Evolutionary conservation across 2,329 filamentous ascomycete genomes (phyloP).

Genomic region (Aspergillus felis): DNA sequence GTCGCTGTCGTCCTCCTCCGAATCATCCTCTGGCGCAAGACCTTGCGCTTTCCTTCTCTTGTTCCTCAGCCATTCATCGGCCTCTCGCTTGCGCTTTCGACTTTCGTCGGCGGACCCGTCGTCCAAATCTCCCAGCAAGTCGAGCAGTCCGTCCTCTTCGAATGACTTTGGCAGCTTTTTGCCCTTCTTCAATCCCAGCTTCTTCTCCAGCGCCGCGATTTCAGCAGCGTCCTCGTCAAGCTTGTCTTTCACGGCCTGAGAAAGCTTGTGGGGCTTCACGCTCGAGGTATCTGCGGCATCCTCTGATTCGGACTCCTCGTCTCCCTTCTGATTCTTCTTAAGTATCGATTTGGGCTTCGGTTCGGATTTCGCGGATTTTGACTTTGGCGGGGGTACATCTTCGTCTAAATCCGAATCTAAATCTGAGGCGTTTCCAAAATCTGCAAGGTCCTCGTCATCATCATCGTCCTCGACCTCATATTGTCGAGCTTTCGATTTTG

Average conservation of each 20-base stretch:
- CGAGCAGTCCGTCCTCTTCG: conserved; percentile 76
- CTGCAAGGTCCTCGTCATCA: conserved; percentile 27
- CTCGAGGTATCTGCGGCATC: conserved; percentile 21
- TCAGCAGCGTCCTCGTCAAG: conserved; percentile 81
- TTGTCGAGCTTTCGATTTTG: conserved; percentile 13
- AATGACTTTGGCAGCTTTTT: conserved; percentile 71
- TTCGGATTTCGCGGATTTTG: conserved; percentile 20
- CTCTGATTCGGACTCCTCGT: conserved; percentile 26
- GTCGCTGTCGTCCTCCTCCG: conserved; percentile 25
- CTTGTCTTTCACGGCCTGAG: conserved; percentile 53
- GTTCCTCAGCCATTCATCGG: conserved; percentile 55
- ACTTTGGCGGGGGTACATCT: conserved; percentile 17
- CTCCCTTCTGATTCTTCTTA: conserved; percentile 27
- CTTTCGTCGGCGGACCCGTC: conserved; percentile 50
- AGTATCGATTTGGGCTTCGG: conserved; percentile 32
- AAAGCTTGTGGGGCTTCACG: conserved; percentile 18
- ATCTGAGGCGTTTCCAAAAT: conserved; percentile 18
- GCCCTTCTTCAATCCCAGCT: conserved; percentile 74
- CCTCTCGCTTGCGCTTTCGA: conserved; percentile 59
- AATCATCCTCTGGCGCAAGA: conserved; percentile 19
- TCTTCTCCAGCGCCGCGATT: conserved; percentile 82
- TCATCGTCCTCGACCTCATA: conserved; percentile 15
- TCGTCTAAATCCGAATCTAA: conserved; percentile 19
- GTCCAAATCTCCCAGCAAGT: conserved; percentile 67
- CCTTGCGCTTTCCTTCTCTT: conserved; percentile 54